phyloP scores from a whole-genome alignment of 768 basidiomycete species.

The Agrocybe chaxingu region DNA sequence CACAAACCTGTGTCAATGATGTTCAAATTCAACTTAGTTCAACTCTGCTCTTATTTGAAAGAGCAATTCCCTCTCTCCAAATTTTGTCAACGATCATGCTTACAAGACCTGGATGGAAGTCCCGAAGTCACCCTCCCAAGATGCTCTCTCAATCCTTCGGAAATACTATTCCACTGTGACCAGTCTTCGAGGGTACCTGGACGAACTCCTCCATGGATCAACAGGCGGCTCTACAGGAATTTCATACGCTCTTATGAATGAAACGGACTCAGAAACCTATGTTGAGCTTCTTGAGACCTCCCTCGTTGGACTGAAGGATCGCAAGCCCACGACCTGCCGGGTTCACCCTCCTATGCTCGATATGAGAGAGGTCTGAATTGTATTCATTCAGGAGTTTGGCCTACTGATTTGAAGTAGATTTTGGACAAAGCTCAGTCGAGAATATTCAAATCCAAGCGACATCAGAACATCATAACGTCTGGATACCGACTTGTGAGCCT shows the following conservation, averaged over 20 bases:
- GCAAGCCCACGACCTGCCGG: constrained; percentile 16
- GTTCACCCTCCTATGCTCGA: constrained; percentile 39
- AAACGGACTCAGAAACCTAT: constrained; percentile 7
- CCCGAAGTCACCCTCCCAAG: not conserved
- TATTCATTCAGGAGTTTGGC: not conserved
- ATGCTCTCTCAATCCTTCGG: constrained; percentile 31
- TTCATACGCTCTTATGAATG: not conserved
- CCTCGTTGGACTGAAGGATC: constrained; percentile 38
- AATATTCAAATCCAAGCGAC: constrained; percentile 41
- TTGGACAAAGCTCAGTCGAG: constrained; percentile 59
- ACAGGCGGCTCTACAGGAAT: not conserved
- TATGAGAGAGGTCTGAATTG: constrained; percentile 49
- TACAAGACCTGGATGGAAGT: too few relatives aligned
- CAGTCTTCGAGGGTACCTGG: constrained; percentile 36
- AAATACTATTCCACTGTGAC: constrained; percentile 42
- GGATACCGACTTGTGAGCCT: constrained; percentile 64
- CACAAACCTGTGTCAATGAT: not conserved
- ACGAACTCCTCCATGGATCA: constrained; percentile 26
- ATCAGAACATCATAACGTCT: constrained; percentile 58
- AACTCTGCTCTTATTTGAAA: too few relatives aligned
- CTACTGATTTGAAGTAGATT: constrained; percentile 34
- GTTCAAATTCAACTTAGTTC: not conserved
- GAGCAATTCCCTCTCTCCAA: too few relatives aligned
- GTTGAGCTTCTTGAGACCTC: constrained; percentile 33
- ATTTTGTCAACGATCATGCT: too few relatives aligned